These are phyloP conservation scores for Ganoderma multipileum DNA, from an alignment of 1,284 basidiomycete species.

Conservation along the genomic window DNA sequence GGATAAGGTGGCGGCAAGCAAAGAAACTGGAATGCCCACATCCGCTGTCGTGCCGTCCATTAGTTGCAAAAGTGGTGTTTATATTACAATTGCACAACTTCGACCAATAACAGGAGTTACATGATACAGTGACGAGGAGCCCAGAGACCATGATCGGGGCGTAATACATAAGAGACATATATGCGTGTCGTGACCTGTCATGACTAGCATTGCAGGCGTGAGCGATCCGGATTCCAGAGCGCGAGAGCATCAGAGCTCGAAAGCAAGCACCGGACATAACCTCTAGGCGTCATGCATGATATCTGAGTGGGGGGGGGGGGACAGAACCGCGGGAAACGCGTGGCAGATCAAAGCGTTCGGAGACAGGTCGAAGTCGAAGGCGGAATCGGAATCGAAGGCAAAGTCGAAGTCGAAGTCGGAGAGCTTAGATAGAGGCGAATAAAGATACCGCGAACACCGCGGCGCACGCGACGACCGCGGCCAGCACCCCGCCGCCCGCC, in stretches of 20 bases:
- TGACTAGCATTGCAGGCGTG: neutral
- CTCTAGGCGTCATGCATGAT: neutral
- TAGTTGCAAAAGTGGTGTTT: neutral
- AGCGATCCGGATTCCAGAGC: neutral
- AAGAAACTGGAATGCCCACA: neutral
- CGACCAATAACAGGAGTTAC: conserved; percentile 1
- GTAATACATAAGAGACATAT: conserved; percentile 2
- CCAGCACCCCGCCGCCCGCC: conserved; percentile 1
- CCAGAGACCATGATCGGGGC: neutral
- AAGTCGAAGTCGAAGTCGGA: neutral
- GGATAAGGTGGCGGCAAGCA: too few species aligned
- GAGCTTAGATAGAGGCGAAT: conserved; percentile 12
- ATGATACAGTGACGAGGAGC: neutral
- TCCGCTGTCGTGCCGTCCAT: neutral
- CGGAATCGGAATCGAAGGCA: neutral
- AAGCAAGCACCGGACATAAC: neutral
- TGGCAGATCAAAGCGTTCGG: neutral
- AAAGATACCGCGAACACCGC: conserved; percentile 18
- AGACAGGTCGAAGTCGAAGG: neutral
- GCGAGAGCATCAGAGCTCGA: neutral
- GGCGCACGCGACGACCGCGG: conserved; percentile 3
- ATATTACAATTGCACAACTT: conserved; percentile 1
- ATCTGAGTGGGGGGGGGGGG: neutral
- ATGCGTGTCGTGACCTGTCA: neutral
- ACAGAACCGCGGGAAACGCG: neutral